Base-by-base conservation (phyloP, 1,139 yeast species). In the Blastobotrys capitulatus region DNA sequence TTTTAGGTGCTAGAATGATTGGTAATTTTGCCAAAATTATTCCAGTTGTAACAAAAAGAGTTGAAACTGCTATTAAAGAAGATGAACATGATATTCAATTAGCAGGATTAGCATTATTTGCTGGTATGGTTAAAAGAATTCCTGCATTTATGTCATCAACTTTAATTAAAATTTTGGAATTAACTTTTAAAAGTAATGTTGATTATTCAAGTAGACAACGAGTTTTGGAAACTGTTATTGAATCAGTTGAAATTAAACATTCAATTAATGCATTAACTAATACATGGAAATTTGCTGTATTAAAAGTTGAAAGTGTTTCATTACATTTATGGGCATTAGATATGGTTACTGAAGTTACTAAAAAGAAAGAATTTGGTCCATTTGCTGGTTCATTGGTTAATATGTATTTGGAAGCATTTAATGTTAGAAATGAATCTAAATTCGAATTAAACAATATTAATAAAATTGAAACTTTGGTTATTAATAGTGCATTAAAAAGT, bases 21-120 rank as follows among this genome's bases (percentile, higher is more conserved):
- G 94, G 96, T 7, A 79, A 76, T 61, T 87, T 88, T 74, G 87
- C 96, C 31, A 83, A 82, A 66, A 82, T 90, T 60, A 79, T 92
- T 52, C 89, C 92, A 13, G 86, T 87, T 13, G 74, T 87, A 8
- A 74, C 88, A 53, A 69, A 72, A 38, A 75, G 87, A 43, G 83
- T 87, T 72, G 70, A 71, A 22, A 57, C 63, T 15, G 62, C 71
- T n/a, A 62, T 61, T 29, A 50, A 58, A n/a, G 57, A 53, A 20
- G 57, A 53, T 8, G 61, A 52, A 12, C 61, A 53, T 13, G 60
- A 57, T 15, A 44, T 68, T 8, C 68, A 67, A 68, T 68, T 47
- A 62, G 79, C 97, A 0, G 75, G 85, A 16, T 70, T 88, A 56
- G 78, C 87, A 39, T 72, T 92, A 48, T 74, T 87, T 53, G 82